Conservation (phyloP, 768 basidiomycete genomes). For the Tephrocybe sp. region DNA sequence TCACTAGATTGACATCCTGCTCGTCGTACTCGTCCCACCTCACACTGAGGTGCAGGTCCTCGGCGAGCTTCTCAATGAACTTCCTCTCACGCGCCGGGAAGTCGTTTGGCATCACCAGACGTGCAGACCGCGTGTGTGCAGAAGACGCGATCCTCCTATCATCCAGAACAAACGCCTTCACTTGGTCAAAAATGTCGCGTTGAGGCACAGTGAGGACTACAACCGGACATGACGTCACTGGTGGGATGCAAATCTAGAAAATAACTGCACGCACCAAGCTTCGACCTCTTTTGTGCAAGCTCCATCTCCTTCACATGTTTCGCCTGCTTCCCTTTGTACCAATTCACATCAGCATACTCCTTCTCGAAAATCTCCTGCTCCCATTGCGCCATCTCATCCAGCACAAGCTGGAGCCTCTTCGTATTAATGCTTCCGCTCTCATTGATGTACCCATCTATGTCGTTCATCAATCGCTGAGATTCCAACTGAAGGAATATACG, state of each 20-base stretch:
- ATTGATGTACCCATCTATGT: conserved; percentile 87
- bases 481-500: conserved; percentile 17
- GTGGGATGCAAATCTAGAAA: not conserved
- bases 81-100: conserved; percentile 79
- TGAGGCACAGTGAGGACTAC: conserved; percentile 73
- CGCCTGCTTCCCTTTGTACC: conserved; percentile 92
- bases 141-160: conserved; percentile 33
- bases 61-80: conserved; percentile 76
- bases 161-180: conserved; percentile 73
- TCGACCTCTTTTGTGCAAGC: conserved; percentile 52
- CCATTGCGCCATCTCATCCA: conserved; percentile 87
- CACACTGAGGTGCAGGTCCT: conserved; percentile 73
- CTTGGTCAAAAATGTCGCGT: conserved; percentile 72
- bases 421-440: conserved; percentile 83
- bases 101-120: conserved; percentile 70
- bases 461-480: not conserved
- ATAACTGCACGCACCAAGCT: conserved; percentile 55
- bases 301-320: conserved; percentile 72
- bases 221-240: not conserved
- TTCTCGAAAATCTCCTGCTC: conserved; percentile 91
- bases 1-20: conserved; percentile 74
- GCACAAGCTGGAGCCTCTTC: conserved; percentile 76
- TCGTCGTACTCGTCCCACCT: conserved; percentile 96
- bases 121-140: conserved; percentile 33
- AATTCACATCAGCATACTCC: conserved; percentile 86